Percentiles rank a stretch among this genome's conserved stretches.
These are phyloP conservation scores for Trichosporon sp. DNA, from an alignment of 1,284 basidiomycete species.

Conservation along the genomic window DNA sequence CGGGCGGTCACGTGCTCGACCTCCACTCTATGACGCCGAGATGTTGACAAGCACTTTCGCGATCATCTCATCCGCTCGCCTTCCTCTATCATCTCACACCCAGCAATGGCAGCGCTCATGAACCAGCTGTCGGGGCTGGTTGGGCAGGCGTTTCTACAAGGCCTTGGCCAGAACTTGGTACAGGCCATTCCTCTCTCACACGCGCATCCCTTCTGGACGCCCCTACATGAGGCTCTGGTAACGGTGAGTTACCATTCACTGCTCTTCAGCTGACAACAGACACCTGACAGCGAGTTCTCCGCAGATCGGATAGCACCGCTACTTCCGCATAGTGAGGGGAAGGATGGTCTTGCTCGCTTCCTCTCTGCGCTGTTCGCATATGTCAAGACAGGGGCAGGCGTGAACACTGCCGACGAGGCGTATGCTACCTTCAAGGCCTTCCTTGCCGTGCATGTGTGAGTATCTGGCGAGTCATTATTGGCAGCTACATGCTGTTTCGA, in stretches of 20 bases:
- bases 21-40: not conserved
- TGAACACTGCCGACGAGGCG: conserved; percentile 8
- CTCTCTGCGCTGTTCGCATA: conserved; percentile 27
- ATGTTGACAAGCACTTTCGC: not conserved
- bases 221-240: conserved; percentile 23
- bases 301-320: not conserved
- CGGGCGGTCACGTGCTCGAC: not conserved
- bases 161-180: conserved; percentile 23
- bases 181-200: conserved; percentile 26
- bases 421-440: conserved; percentile 28
- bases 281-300: not conserved
- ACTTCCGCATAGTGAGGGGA: conserved; percentile 7
- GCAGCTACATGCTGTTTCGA: too few relatives aligned
- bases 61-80: not conserved
- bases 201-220: conserved; percentile 29
- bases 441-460: conserved; percentile 30
- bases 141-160: conserved; percentile 17
- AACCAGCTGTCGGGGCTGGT: conserved; percentile 23
- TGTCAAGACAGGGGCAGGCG: conserved; percentile 15
- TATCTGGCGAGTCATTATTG: not conserved
- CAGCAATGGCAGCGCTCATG: conserved; percentile 18
- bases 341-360: conserved; percentile 24
- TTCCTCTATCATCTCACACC: not conserved
- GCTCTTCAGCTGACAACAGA: not conserved
- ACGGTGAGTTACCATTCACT: conserved; percentile 10